Base-by-base conservation (phyloP, 192 early-diverging fungal genomes). In the Coemansia sp. region DNA sequence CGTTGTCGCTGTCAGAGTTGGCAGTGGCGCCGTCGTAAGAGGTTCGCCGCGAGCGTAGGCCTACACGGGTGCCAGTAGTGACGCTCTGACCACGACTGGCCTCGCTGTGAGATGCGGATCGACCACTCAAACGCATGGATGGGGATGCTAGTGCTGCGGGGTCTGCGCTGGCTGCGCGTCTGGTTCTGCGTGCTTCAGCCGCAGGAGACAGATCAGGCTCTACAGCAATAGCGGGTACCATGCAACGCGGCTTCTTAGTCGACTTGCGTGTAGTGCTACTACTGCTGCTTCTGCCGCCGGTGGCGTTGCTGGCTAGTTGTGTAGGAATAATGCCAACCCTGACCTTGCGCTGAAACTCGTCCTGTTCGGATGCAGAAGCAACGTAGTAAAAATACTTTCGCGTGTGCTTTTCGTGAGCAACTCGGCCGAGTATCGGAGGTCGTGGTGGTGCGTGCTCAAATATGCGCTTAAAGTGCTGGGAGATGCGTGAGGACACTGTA, bases 401-500 rank as follows among this genome's bases (percentile, higher is more conserved):
- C 16, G 87, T 83, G 57, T 91, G 85, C 14, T 82, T 74, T 56
- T 87, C 83, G 71, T 91, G 89, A 19, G 88, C 82, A 27, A 84
- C 84, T 44, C 88, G 88, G 18, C 88, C 89, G 0, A 92, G 78
- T 10, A 92, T 71, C 23, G 90, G 89, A 18, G 87, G 82, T 14
- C 90, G 82, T 4, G 90, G 90, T 9, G 90, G 90, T 23, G 83
- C 81, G 69, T 89, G 88, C 48, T 92, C 90, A 23, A 88, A 80
- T 31, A 88, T 87, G 50, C 90, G 87, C 64, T 92, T 91, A 59
- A 93, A 94, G 64, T 94, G 93, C 67, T 94, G 91, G 2, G 91
- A 93, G 67, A 94, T 94, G 34, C 91, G 85, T 34, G 91, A 94
- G 10, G 91, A 93, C 24, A 94, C 93, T 19, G 93, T 94, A 1